Evolutionary conservation across 805 yeast genomes (phyloP).

Genomic region (Wickerhamiella musiphila): DNA sequence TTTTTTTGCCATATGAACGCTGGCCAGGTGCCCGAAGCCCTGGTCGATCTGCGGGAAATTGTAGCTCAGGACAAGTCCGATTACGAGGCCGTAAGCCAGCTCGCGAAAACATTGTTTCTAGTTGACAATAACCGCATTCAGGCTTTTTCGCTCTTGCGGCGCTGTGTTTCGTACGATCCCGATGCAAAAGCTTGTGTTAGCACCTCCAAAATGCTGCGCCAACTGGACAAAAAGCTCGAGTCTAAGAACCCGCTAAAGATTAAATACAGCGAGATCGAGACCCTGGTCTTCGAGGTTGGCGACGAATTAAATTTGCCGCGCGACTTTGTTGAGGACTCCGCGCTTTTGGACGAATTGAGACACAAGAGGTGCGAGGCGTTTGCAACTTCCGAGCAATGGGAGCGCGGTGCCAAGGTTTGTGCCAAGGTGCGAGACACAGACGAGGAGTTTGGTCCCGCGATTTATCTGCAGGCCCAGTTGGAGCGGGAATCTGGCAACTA

Average conservation of each 20-base stretch:
- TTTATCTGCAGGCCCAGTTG: slow-evolving; percentile 17
- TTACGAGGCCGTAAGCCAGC: slow-evolving; percentile 17
- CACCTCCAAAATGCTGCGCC: slow-evolving; percentile 17
- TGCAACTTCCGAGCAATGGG: slow-evolving; percentile 13
- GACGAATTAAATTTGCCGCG: slow-evolving; percentile 6
- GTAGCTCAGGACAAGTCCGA: slow-evolving; percentile 16
- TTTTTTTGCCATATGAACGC: slow-evolving; percentile 19
- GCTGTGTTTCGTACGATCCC: slow-evolving; percentile 63
- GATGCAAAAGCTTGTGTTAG: slow-evolving; percentile 45
- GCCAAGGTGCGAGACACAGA: slow-evolving; percentile 15
- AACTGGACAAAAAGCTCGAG: slow-evolving; percentile 15
- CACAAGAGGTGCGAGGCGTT: slow-evolving; percentile 14
- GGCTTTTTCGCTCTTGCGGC: slow-evolving; percentile 35
- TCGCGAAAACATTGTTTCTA: slow-evolving; percentile 30
- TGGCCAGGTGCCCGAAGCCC: slow-evolving; percentile 20
- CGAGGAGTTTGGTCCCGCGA: slow-evolving; percentile 16
- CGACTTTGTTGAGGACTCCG: slow-evolving; percentile 8
- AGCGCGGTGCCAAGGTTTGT: slow-evolving; percentile 16
- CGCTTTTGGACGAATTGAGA: slow-evolving; percentile 11
- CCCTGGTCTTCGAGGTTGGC: slow-evolving; percentile 5
- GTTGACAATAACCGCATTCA: slow-evolving; percentile 29
- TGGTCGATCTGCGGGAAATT: slow-evolving; percentile 20
- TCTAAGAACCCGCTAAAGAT: slow-evolving; percentile 7
- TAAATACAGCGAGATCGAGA: slow-evolving; percentile 5
- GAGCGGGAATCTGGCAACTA: slow-evolving; percentile 13